Evolutionary conservation across 2,329 filamentous ascomycete species (phyloP).

Genomic region (Aspergillus felis): DNA sequence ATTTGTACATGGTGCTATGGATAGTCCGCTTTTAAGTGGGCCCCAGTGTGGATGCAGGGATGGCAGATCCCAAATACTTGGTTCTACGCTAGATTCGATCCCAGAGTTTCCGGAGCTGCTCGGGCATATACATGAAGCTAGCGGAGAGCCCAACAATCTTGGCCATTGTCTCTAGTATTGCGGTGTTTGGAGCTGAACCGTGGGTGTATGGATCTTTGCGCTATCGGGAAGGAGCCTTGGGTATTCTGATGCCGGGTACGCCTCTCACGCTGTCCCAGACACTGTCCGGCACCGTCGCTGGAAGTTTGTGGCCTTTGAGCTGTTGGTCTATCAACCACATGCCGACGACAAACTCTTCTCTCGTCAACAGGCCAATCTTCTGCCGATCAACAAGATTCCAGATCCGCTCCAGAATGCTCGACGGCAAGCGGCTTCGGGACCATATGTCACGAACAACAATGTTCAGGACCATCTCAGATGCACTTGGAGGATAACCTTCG

Average conservation of each 20-base stretch:
- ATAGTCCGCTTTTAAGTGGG: neutral
- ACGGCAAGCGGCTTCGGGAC: conserved; percentile 43
- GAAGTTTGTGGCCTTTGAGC: conserved; percentile 46
- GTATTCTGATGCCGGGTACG: conserved; percentile 35
- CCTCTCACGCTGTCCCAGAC: conserved; percentile 46
- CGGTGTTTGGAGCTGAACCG: neutral
- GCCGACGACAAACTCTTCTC: conserved; percentile 49
- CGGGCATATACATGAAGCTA: neutral
- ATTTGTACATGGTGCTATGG: neutral
- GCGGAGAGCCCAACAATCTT: neutral
- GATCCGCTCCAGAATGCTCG: conserved; percentile 38
- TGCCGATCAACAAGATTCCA: conserved; percentile 45
- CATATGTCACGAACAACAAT: conserved; percentile 48
- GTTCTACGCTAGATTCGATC: neutral
- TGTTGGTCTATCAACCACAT: conserved; percentile 50
- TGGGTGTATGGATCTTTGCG: conserved; percentile 3
- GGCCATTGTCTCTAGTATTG: neutral
- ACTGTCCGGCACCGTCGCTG: conserved; percentile 42
- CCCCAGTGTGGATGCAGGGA: neutral
- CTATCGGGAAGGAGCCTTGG: neutral
- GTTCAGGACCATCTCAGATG: conserved; percentile 41
- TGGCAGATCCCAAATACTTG: neutral
- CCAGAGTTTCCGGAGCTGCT: neutral
- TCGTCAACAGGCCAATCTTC: conserved; percentile 34
- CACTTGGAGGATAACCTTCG: conserved; percentile 20